Evolutionary conservation across 345 rosid genomes (phyloP).

Genomic region (Abelmoschus esculentus): DNA sequence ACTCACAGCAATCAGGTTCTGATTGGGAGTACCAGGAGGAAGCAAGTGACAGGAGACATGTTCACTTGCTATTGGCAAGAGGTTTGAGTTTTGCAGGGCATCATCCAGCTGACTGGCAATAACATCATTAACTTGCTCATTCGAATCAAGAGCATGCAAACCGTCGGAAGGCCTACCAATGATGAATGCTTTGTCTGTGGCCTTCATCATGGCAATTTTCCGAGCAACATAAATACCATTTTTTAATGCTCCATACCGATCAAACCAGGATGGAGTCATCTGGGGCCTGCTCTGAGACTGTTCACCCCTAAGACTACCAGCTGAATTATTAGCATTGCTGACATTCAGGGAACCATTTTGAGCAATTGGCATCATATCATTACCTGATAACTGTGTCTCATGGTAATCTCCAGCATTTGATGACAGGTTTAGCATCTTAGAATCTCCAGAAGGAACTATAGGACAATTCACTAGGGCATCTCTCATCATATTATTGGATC

Average conservation of each 20-base stretch:
- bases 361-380: too few species aligned
- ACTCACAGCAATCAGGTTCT: slow-evolving; percentile 23
- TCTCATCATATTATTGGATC: slow-evolving; percentile 23
- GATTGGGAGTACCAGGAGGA: slow-evolving; percentile 31
- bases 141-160: slow-evolving; percentile 23
- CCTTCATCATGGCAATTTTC: slow-evolving; percentile 30
- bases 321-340: slow-evolving; percentile 25
- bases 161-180: slow-evolving; percentile 37
- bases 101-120: slow-evolving; percentile 26
- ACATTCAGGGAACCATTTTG: slow-evolving; percentile 30
- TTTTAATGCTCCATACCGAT: slow-evolving; percentile 57
- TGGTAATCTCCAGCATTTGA: slow-evolving; percentile 23
- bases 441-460: slow-evolving; percentile 27
- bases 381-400: slow-evolving; percentile 20
- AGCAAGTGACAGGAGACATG: slow-evolving; percentile 29
- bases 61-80: slow-evolving; percentile 28
- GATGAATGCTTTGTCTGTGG: slow-evolving; percentile 33
- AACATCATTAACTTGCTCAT: slow-evolving; percentile 32
- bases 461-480: slow-evolving; percentile 22
- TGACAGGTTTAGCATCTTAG: slow-evolving; percentile 30
- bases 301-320: slow-evolving; percentile 31
- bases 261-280: slow-evolving; percentile 80
- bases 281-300: slow-evolving; percentile 52
- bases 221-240: slow-evolving; percentile 42
- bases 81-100: slow-evolving; percentile 21